These are phyloP conservation scores for Ambispora gerdemannii DNA, from an alignment of 192 early-diverging fungal species.

Conservation along the genomic window DNA sequence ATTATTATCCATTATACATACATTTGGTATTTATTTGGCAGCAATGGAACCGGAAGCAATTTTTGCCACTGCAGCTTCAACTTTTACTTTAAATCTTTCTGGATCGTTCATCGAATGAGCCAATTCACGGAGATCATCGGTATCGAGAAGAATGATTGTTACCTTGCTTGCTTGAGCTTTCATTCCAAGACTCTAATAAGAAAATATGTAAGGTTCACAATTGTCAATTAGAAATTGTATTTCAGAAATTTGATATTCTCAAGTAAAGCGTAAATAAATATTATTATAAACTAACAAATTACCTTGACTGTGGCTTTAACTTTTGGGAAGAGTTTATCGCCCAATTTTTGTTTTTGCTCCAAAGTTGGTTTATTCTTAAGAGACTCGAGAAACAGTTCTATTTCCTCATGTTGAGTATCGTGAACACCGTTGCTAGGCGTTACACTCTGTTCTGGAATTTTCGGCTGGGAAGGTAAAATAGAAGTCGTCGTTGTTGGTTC, in stretches of 20 bases:
- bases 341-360: slow-evolving; percentile 43
- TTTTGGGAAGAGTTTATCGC: slow-evolving; percentile 40
- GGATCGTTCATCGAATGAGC: slow-evolving; percentile 42
- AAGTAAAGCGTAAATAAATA: too few species aligned
- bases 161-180: slow-evolving; percentile 38
- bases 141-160: slow-evolving; percentile 43
- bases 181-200: slow-evolving; percentile 15
- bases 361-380: slow-evolving; percentile 29
- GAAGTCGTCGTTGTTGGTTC: neutral
- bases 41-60: neutral
- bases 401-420: slow-evolving; percentile 22
- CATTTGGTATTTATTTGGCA: neutral
- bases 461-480: neutral
- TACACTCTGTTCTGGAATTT: too few species aligned
- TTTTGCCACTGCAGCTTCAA: slow-evolving; percentile 17
- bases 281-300: too few species aligned
- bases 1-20: neutral
- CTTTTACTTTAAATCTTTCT: slow-evolving; percentile 32
- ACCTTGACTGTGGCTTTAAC: slow-evolving; percentile 40
- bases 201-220: neutral
- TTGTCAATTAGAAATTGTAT: too few species aligned
- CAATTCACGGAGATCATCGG: slow-evolving; percentile 36
- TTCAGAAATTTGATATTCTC: too few species aligned
- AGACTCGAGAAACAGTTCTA: slow-evolving; percentile 31
- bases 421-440: slow-evolving; percentile 17